Evolutionary conservation across 345 rosid species (phyloP), one percentile per base, ranked within the genome.

Genomic region (Bruguiera sexangula): DNA sequence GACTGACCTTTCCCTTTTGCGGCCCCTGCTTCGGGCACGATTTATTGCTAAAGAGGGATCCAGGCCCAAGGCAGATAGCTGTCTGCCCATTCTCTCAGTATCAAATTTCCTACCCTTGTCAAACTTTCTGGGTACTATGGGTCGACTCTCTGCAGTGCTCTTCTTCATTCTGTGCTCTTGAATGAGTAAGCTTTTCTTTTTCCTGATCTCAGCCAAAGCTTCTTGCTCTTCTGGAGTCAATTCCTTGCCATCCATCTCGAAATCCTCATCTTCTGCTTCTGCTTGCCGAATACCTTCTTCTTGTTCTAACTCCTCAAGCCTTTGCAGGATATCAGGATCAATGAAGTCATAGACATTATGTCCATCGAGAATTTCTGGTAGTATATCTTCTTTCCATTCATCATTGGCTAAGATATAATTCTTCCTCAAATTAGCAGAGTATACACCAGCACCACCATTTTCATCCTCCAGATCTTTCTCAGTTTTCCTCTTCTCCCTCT

Each of bases 291-390:
- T 16, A 53, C 83, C 97, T 80, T 91, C 97, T 80, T 89, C 97
- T 20, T 63, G 79, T 70, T 89, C 97, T 76, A 93, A 75, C 83
- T 93, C 98, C 79, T 89, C 94, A 32, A 93, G 87, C 76, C 98
- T 89, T 39, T 67, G 65, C 69, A 89, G 50, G 60, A 89, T 88
- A 73, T 93, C 98, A 27, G 97, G 94, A 62, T 93, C 98, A 67
- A 91, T 73, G 70, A 93, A 93, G 80, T 93, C 98, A 60, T 84
- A 88, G 21, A 93, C 96, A 66, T 93, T 93, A 67, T 93, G 97
- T 54, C 98, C 98, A 69, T 93, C 97, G 60, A 91, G 97, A 81
- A 93, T 89, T 82, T 93, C 98, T 37, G 98, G 98, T 79, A 91
- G 34, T 53, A 85, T 70, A 80, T 93, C 98, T 24, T 91, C 92